phyloP scores from a whole-genome alignment of 805 yeast species.

The Lachancea mirantina region DNA sequence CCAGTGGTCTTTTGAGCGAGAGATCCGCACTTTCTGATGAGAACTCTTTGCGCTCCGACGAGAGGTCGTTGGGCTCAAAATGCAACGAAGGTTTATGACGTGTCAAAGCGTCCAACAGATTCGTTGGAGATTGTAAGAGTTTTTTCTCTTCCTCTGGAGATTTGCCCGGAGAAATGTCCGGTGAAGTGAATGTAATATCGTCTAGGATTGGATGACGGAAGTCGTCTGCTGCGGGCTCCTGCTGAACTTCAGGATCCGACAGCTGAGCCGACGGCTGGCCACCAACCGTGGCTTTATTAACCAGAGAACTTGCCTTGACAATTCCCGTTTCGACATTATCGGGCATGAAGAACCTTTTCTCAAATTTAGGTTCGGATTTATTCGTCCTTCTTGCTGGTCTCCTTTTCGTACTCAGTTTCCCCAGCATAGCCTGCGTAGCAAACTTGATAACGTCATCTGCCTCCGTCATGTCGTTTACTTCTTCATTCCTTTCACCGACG shows the following conservation, averaged over 20 bases:
- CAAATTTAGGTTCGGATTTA: constrained; percentile 18
- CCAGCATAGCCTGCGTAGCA: constrained; percentile 59
- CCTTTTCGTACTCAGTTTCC: constrained; percentile 24
- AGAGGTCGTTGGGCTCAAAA: neutral
- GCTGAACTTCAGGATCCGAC: constrained; percentile 1
- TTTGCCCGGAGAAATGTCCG: constrained; percentile 11
- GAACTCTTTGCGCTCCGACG: no score
- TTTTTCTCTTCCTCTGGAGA: constrained; percentile 3
- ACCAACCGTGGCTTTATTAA: constrained; percentile 26
- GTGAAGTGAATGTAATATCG: constrained; percentile 9
- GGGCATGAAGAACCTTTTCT: constrained; percentile 63
- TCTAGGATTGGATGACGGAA: constrained; percentile 8
- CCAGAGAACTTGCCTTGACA: constrained; percentile 42
- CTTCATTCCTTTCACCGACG: constrained; percentile 64
- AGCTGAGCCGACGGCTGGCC: constrained; percentile 1
- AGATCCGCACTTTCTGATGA: constrained; percentile 4
- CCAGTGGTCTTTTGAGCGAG: constrained; percentile 1
- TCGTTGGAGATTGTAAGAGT: neutral
- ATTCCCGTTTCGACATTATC: constrained; percentile 64
- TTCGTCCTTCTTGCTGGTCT: constrained; percentile 10
- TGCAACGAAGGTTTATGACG: constrained; percentile 1
- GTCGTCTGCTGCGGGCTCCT: constrained; percentile 1
- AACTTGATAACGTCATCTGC: constrained; percentile 60
- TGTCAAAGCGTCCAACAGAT: constrained; percentile 1
- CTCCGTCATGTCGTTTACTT: constrained; percentile 45